Conservation (phyloP, 768 basidiomycete species). For the Xerocomellus intermedius region DNA sequence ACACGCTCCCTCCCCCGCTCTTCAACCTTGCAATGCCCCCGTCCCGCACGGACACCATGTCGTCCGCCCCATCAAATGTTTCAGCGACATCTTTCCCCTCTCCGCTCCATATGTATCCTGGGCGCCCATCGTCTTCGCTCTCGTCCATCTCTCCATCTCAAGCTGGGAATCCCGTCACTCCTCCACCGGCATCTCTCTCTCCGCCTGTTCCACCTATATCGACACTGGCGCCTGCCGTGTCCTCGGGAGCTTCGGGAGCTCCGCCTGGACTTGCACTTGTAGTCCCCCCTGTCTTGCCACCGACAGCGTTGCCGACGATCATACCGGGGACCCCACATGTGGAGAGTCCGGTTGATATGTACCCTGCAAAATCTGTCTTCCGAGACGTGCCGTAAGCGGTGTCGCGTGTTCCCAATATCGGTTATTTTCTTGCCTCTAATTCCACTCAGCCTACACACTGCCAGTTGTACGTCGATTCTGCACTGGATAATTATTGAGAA, state of each 20-base stretch:
- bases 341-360: conserved; percentile 34
- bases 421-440: neutral
- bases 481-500: conserved; percentile 1
- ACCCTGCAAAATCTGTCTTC: conserved; percentile 14
- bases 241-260: neutral
- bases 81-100: conserved; percentile 20
- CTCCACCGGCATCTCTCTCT: neutral
- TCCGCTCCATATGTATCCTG: neutral
- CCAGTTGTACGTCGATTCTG: neutral
- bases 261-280: neutral
- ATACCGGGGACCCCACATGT: conserved; percentile 21
- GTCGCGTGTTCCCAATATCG: neutral
- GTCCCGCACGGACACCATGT: conserved; percentile 32
- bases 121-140: conserved; percentile 1
- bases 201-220: conserved; percentile 23
- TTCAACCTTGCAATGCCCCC: conserved; percentile 33
- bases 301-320: conserved; percentile 16
- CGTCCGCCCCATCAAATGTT: conserved; percentile 22
- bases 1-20: conserved; percentile 41
- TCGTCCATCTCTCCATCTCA: conserved; percentile 10
- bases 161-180: neutral
- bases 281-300: conserved; percentile 12
- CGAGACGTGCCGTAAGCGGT: neutral
- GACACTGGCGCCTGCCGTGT: conserved; percentile 10
- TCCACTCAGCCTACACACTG: neutral